Conservation (phyloP, 805 yeast genomes). For the Nakazawaea sp. region DNA sequence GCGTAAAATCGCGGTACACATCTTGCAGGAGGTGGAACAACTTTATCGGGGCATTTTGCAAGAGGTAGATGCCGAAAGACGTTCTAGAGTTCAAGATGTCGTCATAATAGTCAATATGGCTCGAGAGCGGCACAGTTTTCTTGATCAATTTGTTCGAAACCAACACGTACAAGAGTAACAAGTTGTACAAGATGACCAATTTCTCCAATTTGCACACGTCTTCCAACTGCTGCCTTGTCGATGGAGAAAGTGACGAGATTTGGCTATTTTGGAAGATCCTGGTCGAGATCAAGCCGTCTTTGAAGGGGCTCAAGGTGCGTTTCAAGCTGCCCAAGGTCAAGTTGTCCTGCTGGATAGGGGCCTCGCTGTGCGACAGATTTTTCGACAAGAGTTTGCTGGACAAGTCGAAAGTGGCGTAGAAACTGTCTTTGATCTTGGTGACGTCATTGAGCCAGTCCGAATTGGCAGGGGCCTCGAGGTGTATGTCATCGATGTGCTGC, state of each 20-base stretch:
- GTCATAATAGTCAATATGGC: conserved; percentile 43
- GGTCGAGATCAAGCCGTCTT: neutral
- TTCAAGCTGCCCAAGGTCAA: neutral
- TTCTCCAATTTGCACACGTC: conserved; percentile 15
- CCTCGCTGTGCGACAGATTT: conserved; percentile 1
- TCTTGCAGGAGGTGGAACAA: conserved; percentile 11
- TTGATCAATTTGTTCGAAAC: conserved; percentile 24
- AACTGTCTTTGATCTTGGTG: neutral
- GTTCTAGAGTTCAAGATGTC: conserved; percentile 24
- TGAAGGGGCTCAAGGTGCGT: neutral
- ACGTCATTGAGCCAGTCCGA: neutral
- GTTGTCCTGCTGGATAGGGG: neutral
- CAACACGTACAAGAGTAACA: conserved; percentile 14
- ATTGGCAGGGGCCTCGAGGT: neutral
- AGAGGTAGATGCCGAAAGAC: conserved; percentile 26
- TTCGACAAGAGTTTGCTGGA: conserved; percentile 1
- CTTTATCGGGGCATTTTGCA: conserved; percentile 32
- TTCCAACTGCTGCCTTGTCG: neutral
- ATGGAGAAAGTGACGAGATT: neutral
- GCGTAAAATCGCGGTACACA: conserved; percentile 20
- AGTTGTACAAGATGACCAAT: conserved; percentile 16
- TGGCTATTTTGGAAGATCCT: neutral
- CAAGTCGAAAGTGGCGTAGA: conserved; percentile 3
- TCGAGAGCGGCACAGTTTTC: conserved; percentile 34
- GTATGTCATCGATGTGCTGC: neutral